Evolutionary conservation across 257 asterid species (phyloP).

Genomic region (Cordia subcordata): DNA sequence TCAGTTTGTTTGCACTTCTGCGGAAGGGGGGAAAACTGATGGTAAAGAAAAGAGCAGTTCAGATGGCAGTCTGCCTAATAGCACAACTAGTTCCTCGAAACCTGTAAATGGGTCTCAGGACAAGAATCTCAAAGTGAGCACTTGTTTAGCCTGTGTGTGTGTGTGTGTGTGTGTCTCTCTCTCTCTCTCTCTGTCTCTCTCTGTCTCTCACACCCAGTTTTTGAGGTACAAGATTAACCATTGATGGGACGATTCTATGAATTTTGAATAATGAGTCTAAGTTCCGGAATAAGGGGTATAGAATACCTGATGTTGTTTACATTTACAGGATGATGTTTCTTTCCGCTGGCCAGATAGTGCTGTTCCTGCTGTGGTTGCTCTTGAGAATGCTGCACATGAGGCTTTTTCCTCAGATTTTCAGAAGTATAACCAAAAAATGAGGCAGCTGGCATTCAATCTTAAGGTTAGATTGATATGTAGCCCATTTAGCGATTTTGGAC

Average conservation of each 20-base stretch:
- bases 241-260: neutral
- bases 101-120: conserved; percentile 26
- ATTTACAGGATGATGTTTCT: conserved; percentile 34
- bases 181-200: neutral
- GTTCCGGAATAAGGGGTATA: neutral
- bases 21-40: conserved; percentile 27
- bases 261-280: neutral
- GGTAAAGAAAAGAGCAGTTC: conserved; percentile 28
- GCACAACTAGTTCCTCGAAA: conserved; percentile 20
- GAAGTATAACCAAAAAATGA: conserved; percentile 84
- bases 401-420: conserved; percentile 45
- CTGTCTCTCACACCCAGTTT: no score
- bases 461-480: conserved; percentile 37
- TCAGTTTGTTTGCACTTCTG: conserved; percentile 45
- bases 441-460: conserved; percentile 58
- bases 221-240: neutral
- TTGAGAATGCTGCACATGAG: conserved; percentile 72
- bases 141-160: neutral
- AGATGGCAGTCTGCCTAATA: conserved; percentile 17
- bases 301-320: conserved; percentile 8
- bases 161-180: neutral
- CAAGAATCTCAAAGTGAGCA: conserved; percentile 34
- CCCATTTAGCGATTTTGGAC: conserved; percentile 8
- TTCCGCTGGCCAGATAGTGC: conserved; percentile 69
- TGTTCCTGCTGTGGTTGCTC: conserved; percentile 51